Base-by-base conservation (phyloP, 2,329 filamentous ascomycete genomes). In the Fusarium buxicola region DNA sequence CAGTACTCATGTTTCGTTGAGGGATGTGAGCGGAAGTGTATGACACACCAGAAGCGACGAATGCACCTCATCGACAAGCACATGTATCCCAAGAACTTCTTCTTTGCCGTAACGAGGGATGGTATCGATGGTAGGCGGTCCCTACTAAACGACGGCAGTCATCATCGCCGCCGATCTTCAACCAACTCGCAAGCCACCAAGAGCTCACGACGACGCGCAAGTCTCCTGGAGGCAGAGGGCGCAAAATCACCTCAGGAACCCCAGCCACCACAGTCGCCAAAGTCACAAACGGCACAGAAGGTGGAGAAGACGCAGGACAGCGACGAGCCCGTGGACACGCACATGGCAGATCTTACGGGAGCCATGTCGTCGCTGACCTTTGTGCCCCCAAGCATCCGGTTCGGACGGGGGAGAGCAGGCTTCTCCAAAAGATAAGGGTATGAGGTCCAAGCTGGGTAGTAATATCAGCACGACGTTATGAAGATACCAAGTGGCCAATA, bases 11-110 rank as follows among this genome's bases (percentile, higher is more conserved):
- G 95, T 78, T 96, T 98, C 71, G 88, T 97, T 7, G 91, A 97
- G 72, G 89, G 84, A 44, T 99, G 95, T 75, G 92, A 95, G 57
- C 86, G 91, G 65, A 89, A 92, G 73, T 97, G 94, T 78, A 87
- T 86, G 52, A 93, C 91, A 5, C 88, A 90, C 27, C 88, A 92
- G 71, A 98, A 97, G 77, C 86, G 95, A 39, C 85, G 92, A 30
- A 86, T 92, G 74, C 94, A 99, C 80, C 82, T 97, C 65, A 92
- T 97, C 66, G 94, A 97, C 80, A 97, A 97, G 78, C 95, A 99
- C 76, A 85, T 89, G 78, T 99, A 95, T 73, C 94, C 94, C 10
- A 88, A 86, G 73, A 91, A 92, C 70, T 97, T 93, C 77, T 94
- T 96, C 76, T 97, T 96, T 70, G 87, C 88, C 45, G 86, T 98